Evolutionary conservation across 1,139 yeast species (phyloP).

Genomic region (Scheffersomyces quercinus): DNA sequence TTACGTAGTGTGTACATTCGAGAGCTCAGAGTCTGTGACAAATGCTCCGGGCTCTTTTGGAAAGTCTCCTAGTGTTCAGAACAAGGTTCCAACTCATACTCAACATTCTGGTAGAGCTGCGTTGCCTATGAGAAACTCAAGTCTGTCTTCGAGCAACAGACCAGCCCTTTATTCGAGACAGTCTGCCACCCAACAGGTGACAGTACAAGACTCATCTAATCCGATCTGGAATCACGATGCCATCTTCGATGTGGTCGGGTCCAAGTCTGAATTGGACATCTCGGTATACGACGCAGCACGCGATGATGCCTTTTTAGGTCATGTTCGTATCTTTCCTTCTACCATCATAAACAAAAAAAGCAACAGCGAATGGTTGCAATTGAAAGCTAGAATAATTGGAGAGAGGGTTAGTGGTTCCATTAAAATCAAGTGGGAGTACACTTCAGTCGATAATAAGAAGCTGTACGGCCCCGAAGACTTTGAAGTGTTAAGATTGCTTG

Average conservation of each 20-base stretch:
- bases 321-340: slow-evolving; percentile 70
- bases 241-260: slow-evolving; percentile 85
- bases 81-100: background rate
- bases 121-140: slow-evolving; percentile 14
- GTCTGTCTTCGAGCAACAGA: slow-evolving; percentile 19
- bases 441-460: slow-evolving; percentile 60
- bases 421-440: slow-evolving; percentile 71
- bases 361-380: slow-evolving; percentile 66
- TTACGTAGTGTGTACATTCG: slow-evolving; percentile 91
- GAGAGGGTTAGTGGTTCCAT: slow-evolving; percentile 77
- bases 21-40: slow-evolving; percentile 86
- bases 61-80: slow-evolving; percentile 27
- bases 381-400: slow-evolving; percentile 72
- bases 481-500: slow-evolving; percentile 83
- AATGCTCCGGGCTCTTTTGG: slow-evolving; percentile 72
- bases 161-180: slow-evolving; percentile 62
- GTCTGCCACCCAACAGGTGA: slow-evolving; percentile 58
- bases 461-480: slow-evolving; percentile 93
- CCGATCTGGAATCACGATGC: slow-evolving; percentile 93
- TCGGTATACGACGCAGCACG: slow-evolving; percentile 83
- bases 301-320: slow-evolving; percentile 86
- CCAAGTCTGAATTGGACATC: slow-evolving; percentile 78
- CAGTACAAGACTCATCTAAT: slow-evolving; percentile 45
- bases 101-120: slow-evolving; percentile 6
- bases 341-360: slow-evolving; percentile 41